Evolutionary conservation across 345 rosid genomes (phyloP), one percentile per base, ranked within the genome.

Genomic region (Triadica sebifera): DNA sequence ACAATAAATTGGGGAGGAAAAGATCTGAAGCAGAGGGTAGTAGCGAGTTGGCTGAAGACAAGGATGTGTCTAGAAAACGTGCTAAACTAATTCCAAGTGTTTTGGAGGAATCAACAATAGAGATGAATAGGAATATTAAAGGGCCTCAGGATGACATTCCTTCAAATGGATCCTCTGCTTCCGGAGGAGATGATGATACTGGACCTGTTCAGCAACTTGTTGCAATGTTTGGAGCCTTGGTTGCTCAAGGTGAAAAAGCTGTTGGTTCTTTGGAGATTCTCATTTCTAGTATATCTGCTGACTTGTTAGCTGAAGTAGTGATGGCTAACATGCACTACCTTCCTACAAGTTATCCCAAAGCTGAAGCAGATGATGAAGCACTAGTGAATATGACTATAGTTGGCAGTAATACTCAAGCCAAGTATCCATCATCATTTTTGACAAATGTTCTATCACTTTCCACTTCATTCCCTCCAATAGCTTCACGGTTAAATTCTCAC

Each of bases 211-310:
- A 90, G 86, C 97, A 91, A 82, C 93, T 95, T 74, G 94, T 93
- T 80, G 90, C 87, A 64, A 87, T 91, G 98, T 91, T 95, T 56
- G 96, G 98, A 65, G 93, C 88, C 65, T 88, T 95, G 87, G 97
- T 95, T 85, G 96, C 98, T 74, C 97, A 95, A 84, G 98, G 98
- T 81, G 99, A 90, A 85, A 87, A 86, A 51, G 99, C 97, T 81
- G 82, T 89, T 83, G 91, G 87, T 66, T 85, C 91, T 69, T 75
- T 95, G 77, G 97, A 90, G 85, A 86, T 91, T 85, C 97, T 95
- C 79, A 95, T 95, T 86, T 87, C 98, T 71, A 93, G 89, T 74
- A 91, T 95, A 72, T 90, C 93, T 52, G 90, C 96, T 13, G 99
- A 95, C 89, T 86, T 95, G 85, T 93, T 95, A 57, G 96, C 98